These are phyloP conservation scores for Coniochaeta ligniaria DNA, from an alignment of 2,329 filamentous ascomycete genomes.

Conservation along the genomic window DNA sequence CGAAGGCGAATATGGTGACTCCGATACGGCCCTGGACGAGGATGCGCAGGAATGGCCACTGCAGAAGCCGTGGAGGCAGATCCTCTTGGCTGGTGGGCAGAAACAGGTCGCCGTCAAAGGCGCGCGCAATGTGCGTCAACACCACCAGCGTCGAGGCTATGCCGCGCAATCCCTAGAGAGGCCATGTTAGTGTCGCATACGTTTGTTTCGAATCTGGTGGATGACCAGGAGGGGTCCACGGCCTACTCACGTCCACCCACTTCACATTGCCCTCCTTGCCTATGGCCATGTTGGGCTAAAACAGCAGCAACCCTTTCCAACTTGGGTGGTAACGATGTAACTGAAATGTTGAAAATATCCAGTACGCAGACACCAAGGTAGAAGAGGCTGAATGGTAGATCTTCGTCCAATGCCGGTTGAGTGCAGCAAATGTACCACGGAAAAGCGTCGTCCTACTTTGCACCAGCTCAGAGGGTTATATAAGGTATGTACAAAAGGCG, in stretches of 20 bases:
- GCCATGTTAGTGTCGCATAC: not conserved
- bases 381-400: not conserved
- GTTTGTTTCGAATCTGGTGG: not conserved
- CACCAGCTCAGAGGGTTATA: not conserved
- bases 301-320: not conserved
- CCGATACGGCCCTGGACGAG: conserved; percentile 55
- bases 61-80: conserved; percentile 39
- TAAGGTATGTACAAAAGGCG: not conserved
- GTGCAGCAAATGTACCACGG: too few relatives aligned
- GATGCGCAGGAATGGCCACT: conserved; percentile 52
- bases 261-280: conserved; percentile 45
- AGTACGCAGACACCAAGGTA: not conserved
- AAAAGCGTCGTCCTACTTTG: not conserved
- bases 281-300: conserved; percentile 25
- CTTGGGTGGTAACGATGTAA: not conserved
- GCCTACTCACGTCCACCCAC: conserved; percentile 49
- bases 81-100: conserved; percentile 35
- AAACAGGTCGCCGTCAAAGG: conserved; percentile 44
- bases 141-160: conserved; percentile 47
- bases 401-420: not conserved
- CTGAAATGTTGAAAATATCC: not conserved
- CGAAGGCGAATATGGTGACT: conserved; percentile 59
- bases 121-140: conserved; percentile 44
- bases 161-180: conserved; percentile 43
- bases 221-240: not conserved